Percentiles rank a stretch among this genome's conserved stretches.
Conservation (phyloP, 306 rosid genomes). For the Cajanus cajan region DNA sequence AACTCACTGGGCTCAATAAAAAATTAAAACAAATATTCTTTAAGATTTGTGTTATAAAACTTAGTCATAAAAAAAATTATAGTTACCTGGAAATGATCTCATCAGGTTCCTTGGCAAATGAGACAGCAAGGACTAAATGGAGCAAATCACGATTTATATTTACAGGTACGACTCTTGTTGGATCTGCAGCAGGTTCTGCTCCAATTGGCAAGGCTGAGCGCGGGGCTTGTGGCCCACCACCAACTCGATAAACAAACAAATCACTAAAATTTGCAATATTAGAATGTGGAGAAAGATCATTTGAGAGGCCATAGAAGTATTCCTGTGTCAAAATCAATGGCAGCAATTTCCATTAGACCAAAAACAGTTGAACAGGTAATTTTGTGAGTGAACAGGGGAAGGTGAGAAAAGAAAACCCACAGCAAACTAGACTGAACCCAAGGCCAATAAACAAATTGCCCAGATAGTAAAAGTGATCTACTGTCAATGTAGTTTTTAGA, state of each 20-base stretch:
- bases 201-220: slow-evolving; percentile 98
- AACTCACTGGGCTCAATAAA: neutral
- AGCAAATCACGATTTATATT: slow-evolving; percentile 80
- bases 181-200: slow-evolving; percentile 96
- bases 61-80: neutral
- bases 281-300: slow-evolving; percentile 95
- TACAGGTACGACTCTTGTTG: slow-evolving; percentile 81
- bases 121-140: slow-evolving; percentile 78
- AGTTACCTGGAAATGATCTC: slow-evolving; percentile 86
- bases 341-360: slow-evolving; percentile 12
- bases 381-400: neutral
- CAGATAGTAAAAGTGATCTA: neutral
- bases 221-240: slow-evolving; percentile 98
- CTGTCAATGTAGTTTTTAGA: neutral
- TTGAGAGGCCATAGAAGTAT: slow-evolving; percentile 84
- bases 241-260: slow-evolving; percentile 75
- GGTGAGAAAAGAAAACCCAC: neutral
- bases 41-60: neutral
- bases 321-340: slow-evolving; percentile 62
- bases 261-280: slow-evolving; percentile 77
- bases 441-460: slow-evolving; percentile 4
- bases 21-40: neutral
- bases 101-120: slow-evolving; percentile 89
- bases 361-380: slow-evolving; percentile 6
- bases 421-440: neutral